Evolutionary conservation across 164 flowering plant genomes (phyloP), one percentile per base, ranked within the genome.

Genomic region (Vitis labrusca): DNA sequence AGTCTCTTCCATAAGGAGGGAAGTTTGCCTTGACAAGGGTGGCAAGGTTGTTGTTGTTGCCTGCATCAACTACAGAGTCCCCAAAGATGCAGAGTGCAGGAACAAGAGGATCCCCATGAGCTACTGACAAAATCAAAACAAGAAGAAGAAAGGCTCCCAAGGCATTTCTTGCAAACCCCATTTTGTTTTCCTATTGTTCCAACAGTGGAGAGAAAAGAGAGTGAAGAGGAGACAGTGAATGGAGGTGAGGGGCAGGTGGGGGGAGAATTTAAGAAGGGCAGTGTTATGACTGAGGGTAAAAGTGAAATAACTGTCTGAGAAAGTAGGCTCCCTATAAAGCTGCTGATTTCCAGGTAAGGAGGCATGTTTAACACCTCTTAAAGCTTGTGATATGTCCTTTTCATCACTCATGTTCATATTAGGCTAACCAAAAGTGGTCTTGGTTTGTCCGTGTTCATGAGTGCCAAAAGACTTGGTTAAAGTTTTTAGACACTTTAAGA

Each of bases 1-100:
- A 95, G 76, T 92, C 97, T 74, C 97, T 80, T 47, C 99, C 99
- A 70, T 95, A 90, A 71, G 99, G 99, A 66, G 82, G 93, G 70
- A 90, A 92, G 79, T 91, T 85, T 7, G 98, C 88, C 76, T 86
- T 94, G 67, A 92, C 80, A 0, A 90, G 60, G 3, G 99, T 91
- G 19, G 12, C 29, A 10, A 85, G 85, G 10, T 84, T 17, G 72
- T 94, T 94, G 79, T 94, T 94, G 81, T 94, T 94, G 23, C 97
- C 97, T 6, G 67, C 87, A 78, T 94, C 99, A 69, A 84, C 91
- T 8, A 90, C 86, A 2, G 97, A 92, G 84, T 94, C 99, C n/a
- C 97, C 99, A 76, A 92, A 92, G 62, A 91, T 89, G 74, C 71
- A 76, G 48, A 94, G 68, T 29, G 87, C 90, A 30, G 99, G 97